Evolutionary conservation across 1,284 basidiomycete species (phyloP), one percentile per base, ranked within the genome.

Genomic region (Tilletia caries): DNA sequence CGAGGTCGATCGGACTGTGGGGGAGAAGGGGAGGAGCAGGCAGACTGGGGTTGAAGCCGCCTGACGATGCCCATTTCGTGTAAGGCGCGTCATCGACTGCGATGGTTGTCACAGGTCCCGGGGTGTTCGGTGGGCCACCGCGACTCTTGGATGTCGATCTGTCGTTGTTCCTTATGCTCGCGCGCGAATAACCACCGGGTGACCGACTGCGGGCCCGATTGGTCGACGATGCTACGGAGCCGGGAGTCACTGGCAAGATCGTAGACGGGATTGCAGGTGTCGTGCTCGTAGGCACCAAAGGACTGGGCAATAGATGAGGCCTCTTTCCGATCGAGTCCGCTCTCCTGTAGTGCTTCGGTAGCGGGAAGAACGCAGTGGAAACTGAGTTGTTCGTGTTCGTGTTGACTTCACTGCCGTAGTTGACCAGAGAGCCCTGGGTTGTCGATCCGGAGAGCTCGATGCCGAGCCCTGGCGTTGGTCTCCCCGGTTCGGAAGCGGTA

Each of bases 1-100:
- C 92, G 67, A 98, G 87, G 83, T 98, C 95, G 76, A 96, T 86
- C 0, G 93, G 88, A 0, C 94, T 90, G 82, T 97, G 94, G 20
- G 89, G 87, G 2, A 95, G 65, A 66, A 81, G 69, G 37, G 68
- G 72, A 3, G 80, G 80, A 12, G 75, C 76, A 1, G 77, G 72
- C n/a, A 75, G 66, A 27, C 75, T 69, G 3, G 79, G 80, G 70
- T 79, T 76, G 5, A 76, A 70, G 29, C 78, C 79, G 25, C 78
- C 79, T 2, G 78, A 81, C 32, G 73, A 73, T 2, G 76, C 74
- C 78, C 76, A 80, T 58, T 71, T 81, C 74, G 58, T 29, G 58
- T 62, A 62, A 3, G 58, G 58, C 29, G 46, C 66, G n/a, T 62
- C 58, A 33, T 62, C 58, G 34, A 33, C 58, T 37, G 58, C 29